phyloP scores from a whole-genome alignment of 2,329 filamentous ascomycete species.

The Corynespora cassiicola region DNA sequence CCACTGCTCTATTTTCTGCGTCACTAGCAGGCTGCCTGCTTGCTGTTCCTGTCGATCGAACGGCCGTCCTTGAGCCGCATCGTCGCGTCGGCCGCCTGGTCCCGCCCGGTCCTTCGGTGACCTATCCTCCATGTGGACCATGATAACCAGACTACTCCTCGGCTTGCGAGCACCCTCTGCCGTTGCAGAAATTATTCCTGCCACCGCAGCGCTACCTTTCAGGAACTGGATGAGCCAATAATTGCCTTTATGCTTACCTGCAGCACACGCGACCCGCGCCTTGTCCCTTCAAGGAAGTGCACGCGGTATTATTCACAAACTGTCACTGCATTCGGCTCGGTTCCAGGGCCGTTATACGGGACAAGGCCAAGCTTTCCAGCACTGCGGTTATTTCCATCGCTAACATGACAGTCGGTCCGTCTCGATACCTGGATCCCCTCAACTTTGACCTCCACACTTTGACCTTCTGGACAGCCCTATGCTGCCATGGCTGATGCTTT shows the following conservation, averaged over 20 bases:
- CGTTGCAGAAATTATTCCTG: slow-evolving; percentile 14
- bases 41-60: slow-evolving; percentile 17
- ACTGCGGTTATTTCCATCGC: slow-evolving; percentile 1
- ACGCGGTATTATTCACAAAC: slow-evolving; percentile 23
- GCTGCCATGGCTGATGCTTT: no score
- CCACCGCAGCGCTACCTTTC: slow-evolving; percentile 17
- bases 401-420: slow-evolving; percentile 1
- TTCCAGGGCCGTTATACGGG: slow-evolving; percentile 19
- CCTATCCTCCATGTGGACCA: slow-evolving; percentile 17
- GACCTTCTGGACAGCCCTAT: no score
- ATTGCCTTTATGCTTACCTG: slow-evolving; percentile 24
- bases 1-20: slow-evolving; percentile 11
- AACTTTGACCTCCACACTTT: slow-evolving; percentile 1
- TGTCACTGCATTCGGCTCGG: slow-evolving; percentile 7
- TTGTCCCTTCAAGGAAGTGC: slow-evolving; percentile 19
- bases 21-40: slow-evolving; percentile 8
- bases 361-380: slow-evolving; percentile 10
- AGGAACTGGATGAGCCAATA: slow-evolving; percentile 3
- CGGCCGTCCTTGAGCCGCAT: background rate
- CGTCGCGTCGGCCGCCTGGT: slow-evolving; percentile 3
- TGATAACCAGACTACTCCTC: slow-evolving; percentile 19
- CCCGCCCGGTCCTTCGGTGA: background rate
- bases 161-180: slow-evolving; percentile 8
- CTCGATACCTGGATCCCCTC: slow-evolving; percentile 10
- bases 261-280: slow-evolving; percentile 21